phyloP scores from a whole-genome alignment of 2,329 filamentous ascomycete genomes.

The Fusarium sp. region DNA sequence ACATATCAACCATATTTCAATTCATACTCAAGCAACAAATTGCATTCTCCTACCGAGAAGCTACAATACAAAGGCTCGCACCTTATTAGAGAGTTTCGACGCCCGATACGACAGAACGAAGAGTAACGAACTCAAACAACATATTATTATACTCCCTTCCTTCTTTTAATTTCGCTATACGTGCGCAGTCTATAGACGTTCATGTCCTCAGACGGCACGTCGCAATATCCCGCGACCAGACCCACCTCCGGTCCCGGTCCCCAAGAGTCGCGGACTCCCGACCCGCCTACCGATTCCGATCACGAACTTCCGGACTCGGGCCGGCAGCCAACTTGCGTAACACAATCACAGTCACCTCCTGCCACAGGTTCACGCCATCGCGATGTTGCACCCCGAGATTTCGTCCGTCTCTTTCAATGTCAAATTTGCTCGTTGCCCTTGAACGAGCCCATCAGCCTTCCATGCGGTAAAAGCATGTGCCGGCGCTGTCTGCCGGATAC shows the following conservation, averaged over 20 bases:
- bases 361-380: slow-evolving; percentile 18
- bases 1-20: background rate
- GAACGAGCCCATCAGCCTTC: slow-evolving; percentile 78
- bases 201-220: slow-evolving; percentile 40
- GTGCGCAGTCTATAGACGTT: slow-evolving; percentile 30
- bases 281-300: slow-evolving; percentile 20
- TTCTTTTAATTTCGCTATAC: background rate
- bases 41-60: slow-evolving; percentile 1
- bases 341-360: slow-evolving; percentile 25
- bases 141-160: slow-evolving; percentile 10
- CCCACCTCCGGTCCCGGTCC: slow-evolving; percentile 33
- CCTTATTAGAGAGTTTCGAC: slow-evolving; percentile 47
- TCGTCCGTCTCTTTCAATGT: slow-evolving; percentile 83
- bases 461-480: slow-evolving; percentile 87
- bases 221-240: slow-evolving; percentile 30
- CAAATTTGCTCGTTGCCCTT: slow-evolving; percentile 79
- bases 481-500: slow-evolving; percentile 79
- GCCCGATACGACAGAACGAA: slow-evolving; percentile 18
- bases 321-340: slow-evolving; percentile 20
- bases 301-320: slow-evolving; percentile 19
- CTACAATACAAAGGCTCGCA: slow-evolving; percentile 34
- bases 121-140: slow-evolving; percentile 8
- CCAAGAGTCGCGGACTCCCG: slow-evolving; percentile 13
- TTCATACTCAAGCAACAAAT: slow-evolving; percentile 10
- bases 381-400: slow-evolving; percentile 48